Evolutionary conservation across 306 rosid species (phyloP).

Genomic region (Lathyrus aphaca): DNA sequence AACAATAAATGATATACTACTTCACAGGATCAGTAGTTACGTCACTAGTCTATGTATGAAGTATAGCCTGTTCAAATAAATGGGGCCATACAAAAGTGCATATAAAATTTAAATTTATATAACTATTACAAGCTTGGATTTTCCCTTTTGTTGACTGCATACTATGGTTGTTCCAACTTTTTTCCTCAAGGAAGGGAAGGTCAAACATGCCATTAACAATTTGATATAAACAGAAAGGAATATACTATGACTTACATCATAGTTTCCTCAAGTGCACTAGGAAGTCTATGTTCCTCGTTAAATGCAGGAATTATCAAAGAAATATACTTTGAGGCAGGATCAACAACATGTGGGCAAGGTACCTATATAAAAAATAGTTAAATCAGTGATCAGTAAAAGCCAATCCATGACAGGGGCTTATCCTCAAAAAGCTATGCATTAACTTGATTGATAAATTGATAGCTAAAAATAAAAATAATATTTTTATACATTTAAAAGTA

Average conservation of each 20-base stretch:
- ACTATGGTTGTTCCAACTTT: conserved; percentile 7
- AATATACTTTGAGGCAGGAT: conserved; percentile 86
- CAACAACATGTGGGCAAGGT: conserved; percentile 75
- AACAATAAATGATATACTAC: conserved; percentile 33
- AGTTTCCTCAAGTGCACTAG: conserved; percentile 83
- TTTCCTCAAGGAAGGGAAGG: background rate
- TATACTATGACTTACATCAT: conserved; percentile 63
- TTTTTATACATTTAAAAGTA: conserved; percentile 1
- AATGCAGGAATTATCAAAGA: conserved; percentile 87
- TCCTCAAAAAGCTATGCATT: conserved; percentile 20
- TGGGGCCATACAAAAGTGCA: background rate
- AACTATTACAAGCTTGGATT: background rate
- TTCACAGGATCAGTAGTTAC: conserved; percentile 3
- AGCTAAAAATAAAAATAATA: background rate
- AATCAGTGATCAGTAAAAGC: conserved; percentile 41
- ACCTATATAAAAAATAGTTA: conserved; percentile 53
- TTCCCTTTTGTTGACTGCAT: background rate
- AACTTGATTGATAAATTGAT: conserved; percentile 1
- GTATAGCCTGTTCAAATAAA: conserved; percentile 16
- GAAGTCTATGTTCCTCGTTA: conserved; percentile 88
- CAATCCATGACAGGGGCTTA: conserved; percentile 7
- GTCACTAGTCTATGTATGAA: conserved; percentile 1
- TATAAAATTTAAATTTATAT: background rate
- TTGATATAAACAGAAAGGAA: conserved; percentile 28
- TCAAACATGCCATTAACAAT: conserved; percentile 26